Percentiles rank a stretch among this genome's conserved stretches.
Evolutionary conservation across 768 basidiomycete genomes (phyloP).

Genomic region (Auriculariales sp.): DNA sequence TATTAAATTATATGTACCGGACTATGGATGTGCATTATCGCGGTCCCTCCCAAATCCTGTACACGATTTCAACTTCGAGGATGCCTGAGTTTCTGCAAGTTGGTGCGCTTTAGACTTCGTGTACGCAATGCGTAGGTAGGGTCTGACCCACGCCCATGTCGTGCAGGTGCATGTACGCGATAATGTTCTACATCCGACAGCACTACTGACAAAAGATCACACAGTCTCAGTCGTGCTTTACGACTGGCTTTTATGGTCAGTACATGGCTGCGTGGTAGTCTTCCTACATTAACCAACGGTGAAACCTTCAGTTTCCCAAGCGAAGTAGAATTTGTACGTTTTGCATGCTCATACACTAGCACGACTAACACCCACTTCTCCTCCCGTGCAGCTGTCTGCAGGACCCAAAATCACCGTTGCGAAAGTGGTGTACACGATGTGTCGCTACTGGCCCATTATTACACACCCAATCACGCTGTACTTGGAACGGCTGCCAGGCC

Average conservation of each 20-base stretch:
- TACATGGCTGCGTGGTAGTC: background rate
- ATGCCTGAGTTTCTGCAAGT: too few relatives aligned
- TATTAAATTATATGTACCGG: too few relatives aligned
- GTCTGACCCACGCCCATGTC: too few relatives aligned
- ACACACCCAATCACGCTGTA: background rate
- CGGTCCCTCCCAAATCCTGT: too few relatives aligned
- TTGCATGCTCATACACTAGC: background rate
- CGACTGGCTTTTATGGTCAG: slow-evolving; percentile 1
- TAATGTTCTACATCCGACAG: too few relatives aligned
- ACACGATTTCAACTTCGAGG: too few relatives aligned
- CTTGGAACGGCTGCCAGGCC: background rate
- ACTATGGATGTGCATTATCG: too few relatives aligned
- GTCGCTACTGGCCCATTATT: background rate
- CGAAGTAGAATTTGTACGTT: background rate
- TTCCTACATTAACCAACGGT: background rate
- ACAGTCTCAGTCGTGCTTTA: background rate
- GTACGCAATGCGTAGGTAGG: too few relatives aligned
- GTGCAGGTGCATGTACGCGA: too few relatives aligned
- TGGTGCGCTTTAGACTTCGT: too few relatives aligned
- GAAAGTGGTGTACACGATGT: background rate
- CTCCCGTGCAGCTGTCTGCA: background rate
- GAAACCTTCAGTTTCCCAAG: background rate
- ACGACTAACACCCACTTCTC: background rate
- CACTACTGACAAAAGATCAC: too few relatives aligned
- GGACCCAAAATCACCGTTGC: background rate